These are phyloP conservation scores for Raddia distichophylla DNA, from an alignment of 176 grass and related monocot genomes.

Conservation along the genomic window DNA sequence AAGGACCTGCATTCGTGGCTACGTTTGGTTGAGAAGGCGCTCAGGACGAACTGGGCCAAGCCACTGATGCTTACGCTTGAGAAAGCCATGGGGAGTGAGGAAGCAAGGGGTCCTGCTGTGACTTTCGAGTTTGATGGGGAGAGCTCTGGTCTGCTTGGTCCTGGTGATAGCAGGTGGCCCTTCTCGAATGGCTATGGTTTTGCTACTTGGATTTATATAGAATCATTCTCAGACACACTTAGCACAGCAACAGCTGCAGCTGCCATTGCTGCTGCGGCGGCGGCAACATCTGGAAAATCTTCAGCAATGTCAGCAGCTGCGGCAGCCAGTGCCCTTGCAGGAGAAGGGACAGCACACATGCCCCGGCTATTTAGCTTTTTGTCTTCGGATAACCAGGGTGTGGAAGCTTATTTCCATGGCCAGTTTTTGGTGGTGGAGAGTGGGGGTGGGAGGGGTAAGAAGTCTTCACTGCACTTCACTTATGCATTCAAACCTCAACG, in stretches of 20 bases:
- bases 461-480: constrained; percentile 95
- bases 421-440: constrained; percentile 95
- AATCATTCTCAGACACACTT: constrained; percentile 91
- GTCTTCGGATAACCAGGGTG: constrained; percentile 86
- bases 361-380: constrained; percentile 95
- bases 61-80: constrained; percentile 72
- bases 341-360: constrained; percentile 95
- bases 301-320: constrained; percentile 96
- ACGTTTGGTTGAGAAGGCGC: constrained; percentile 60
- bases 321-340: constrained; percentile 90
- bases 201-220: constrained; percentile 95
- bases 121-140: constrained; percentile 97
- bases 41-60: constrained; percentile 65
- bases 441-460: constrained; percentile 80
- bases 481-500: constrained; percentile 84
- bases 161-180: constrained; percentile 91
- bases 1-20: constrained; percentile 86
- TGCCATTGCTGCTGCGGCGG: constrained; percentile 89
- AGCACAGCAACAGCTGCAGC: constrained; percentile 95
- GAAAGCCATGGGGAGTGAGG: constrained; percentile 77
- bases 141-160: constrained; percentile 90
- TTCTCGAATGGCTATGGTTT: constrained; percentile 95
- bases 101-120: constrained; percentile 63
- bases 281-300: constrained; percentile 87
- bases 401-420: constrained; percentile 98